Percentiles rank a stretch among this genome's conserved stretches.
Evolutionary conservation across 805 yeast species (phyloP).

Genomic region (Yarrowia deformans): DNA sequence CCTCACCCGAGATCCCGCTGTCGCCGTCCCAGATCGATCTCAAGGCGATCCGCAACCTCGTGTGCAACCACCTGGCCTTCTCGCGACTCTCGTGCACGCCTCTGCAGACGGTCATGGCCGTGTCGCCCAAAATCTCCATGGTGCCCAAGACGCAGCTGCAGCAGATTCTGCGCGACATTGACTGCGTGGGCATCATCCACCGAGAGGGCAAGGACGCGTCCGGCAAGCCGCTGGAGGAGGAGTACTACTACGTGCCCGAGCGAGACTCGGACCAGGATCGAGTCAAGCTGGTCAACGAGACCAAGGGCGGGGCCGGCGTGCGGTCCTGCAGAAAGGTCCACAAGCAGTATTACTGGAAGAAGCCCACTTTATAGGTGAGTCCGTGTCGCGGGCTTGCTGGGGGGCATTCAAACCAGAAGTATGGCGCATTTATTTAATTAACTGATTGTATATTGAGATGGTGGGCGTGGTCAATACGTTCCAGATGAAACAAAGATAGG

Average conservation of each 20-base stretch:
- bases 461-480: too few species aligned
- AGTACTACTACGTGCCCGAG: slow-evolving; percentile 88
- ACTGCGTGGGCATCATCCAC: slow-evolving; percentile 84
- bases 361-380: slow-evolving; percentile 16
- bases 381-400: too few species aligned
- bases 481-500: too few species aligned
- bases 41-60: slow-evolving; percentile 65
- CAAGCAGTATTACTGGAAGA: slow-evolving; percentile 61
- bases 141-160: slow-evolving; percentile 51
- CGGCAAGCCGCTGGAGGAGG: slow-evolving; percentile 92
- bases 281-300: slow-evolving; percentile 69
- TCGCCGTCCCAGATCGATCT: slow-evolving; percentile 44
- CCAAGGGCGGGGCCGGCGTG: slow-evolving; percentile 81
- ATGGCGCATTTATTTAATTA: slow-evolving; percentile 10
- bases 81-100: slow-evolving; percentile 90
- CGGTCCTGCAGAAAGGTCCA: slow-evolving; percentile 93
- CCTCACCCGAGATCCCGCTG: slow-evolving; percentile 11
- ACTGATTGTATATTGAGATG: slow-evolving; percentile 8
- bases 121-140: slow-evolving; percentile 50
- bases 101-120: slow-evolving; percentile 65
- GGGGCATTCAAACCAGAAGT: too few species aligned
- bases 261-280: slow-evolving; percentile 77
- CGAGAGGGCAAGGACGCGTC: slow-evolving; percentile 96
- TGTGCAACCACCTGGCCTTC: slow-evolving; percentile 87
- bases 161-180: slow-evolving; percentile 55